These are phyloP conservation scores for Pestalotiopsis sp. DNA, from an alignment of 2,329 filamentous ascomycete species.

Conservation along the genomic window DNA sequence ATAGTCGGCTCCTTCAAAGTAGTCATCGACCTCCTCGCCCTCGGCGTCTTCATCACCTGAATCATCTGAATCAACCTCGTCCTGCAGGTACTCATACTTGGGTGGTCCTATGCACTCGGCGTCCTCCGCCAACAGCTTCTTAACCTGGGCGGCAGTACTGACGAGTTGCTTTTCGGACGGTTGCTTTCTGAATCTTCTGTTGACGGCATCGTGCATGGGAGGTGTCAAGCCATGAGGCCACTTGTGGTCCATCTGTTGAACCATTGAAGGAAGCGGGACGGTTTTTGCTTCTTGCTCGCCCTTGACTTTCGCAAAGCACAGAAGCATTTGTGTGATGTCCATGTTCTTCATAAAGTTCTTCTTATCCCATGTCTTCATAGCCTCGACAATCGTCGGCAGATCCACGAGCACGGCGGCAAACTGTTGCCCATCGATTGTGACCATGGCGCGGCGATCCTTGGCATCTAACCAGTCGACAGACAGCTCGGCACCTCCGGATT, in stretches of 20 bases:
- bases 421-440: slow-evolving; percentile 68
- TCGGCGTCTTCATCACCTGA: slow-evolving; percentile 51
- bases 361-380: slow-evolving; percentile 92
- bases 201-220: slow-evolving; percentile 83
- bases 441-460: slow-evolving; percentile 71
- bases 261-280: slow-evolving; percentile 70
- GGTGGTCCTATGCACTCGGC: slow-evolving; percentile 59
- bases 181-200: slow-evolving; percentile 80
- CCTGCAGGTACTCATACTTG: slow-evolving; percentile 64
- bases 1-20: slow-evolving; percentile 24
- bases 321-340: slow-evolving; percentile 86
- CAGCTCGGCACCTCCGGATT: slow-evolving; percentile 74
- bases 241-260: slow-evolving; percentile 64
- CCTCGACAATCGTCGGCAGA: slow-evolving; percentile 83
- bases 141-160: slow-evolving; percentile 79
- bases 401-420: slow-evolving; percentile 83
- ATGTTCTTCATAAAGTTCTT: slow-evolving; percentile 87
- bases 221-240: slow-evolving; percentile 88
- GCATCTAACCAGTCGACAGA: slow-evolving; percentile 77
- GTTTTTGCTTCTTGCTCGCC: slow-evolving; percentile 67
- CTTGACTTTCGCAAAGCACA: slow-evolving; percentile 71
- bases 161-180: slow-evolving; percentile 83
- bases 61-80: slow-evolving; percentile 39
- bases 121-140: slow-evolving; percentile 73
- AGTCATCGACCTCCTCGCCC: slow-evolving; percentile 60